Evolutionary conservation across 495 filamentous ascomycete species (phyloP).

Genomic region (Penicillium ochrochloron): DNA sequence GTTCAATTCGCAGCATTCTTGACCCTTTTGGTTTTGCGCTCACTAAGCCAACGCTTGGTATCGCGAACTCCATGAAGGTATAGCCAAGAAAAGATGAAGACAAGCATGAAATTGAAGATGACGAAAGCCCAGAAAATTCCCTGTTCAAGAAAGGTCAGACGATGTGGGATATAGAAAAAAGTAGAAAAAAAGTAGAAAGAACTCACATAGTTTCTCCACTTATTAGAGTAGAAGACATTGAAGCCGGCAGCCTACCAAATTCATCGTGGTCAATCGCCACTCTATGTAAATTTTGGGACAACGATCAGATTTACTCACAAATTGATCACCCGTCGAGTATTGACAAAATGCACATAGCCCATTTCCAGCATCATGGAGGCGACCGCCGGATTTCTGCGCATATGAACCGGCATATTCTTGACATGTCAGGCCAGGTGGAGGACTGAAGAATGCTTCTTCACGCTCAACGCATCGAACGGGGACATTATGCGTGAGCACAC

Average conservation of each 20-base stretch:
- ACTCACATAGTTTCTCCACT: conserved; percentile 67
- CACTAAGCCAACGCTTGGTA: conserved; percentile 48
- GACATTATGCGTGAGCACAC: conserved; percentile 56
- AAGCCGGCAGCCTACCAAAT: conserved; percentile 43
- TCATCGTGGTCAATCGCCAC: neutral
- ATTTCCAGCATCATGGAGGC: conserved; percentile 50
- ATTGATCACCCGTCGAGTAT: conserved; percentile 60
- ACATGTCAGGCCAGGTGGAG: conserved; percentile 57
- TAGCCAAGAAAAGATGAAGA: conserved; percentile 58
- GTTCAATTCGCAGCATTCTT: conserved; percentile 7
- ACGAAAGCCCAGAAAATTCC: conserved; percentile 61
- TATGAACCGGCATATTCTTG: conserved; percentile 54
- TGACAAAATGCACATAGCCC: conserved; percentile 66
- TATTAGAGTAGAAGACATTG: conserved; percentile 56
- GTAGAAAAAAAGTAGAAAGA: neutral
- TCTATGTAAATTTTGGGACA: neutral
- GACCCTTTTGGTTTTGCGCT: conserved; percentile 44
- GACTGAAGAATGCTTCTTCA: conserved; percentile 62
- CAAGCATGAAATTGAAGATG: conserved; percentile 57
- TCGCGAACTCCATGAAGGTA: conserved; percentile 53
- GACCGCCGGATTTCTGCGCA: conserved; percentile 51
- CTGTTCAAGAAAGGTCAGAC: conserved; percentile 19
- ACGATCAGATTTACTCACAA: conserved; percentile 38
- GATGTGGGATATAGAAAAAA: too few relatives aligned
- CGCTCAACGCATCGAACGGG: conserved; percentile 57